phyloP scores from a whole-genome alignment of 2,329 filamentous ascomycete genomes.

The Colletotrichum orbiculare region DNA sequence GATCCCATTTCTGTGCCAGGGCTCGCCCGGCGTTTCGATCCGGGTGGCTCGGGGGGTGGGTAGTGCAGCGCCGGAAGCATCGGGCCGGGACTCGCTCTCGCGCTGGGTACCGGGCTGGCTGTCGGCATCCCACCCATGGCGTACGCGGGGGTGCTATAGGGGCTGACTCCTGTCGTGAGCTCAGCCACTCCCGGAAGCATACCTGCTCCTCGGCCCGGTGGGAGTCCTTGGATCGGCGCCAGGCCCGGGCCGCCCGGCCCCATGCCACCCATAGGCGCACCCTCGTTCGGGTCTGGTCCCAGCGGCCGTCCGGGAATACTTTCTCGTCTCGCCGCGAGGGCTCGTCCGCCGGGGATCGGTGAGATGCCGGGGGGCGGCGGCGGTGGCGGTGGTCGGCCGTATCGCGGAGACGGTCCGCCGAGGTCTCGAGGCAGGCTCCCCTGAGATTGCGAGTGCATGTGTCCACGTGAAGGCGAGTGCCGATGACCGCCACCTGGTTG shows the following conservation, averaged over 20 bases:
- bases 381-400: constrained; percentile 48
- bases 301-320: constrained; percentile 48
- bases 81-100: constrained; percentile 56
- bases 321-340: constrained; percentile 55
- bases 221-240: constrained; percentile 63
- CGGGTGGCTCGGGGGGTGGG: constrained; percentile 50
- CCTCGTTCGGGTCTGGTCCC: constrained; percentile 46
- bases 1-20: constrained; percentile 50
- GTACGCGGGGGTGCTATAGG: constrained; percentile 69
- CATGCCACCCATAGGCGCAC: constrained; percentile 45
- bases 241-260: constrained; percentile 54
- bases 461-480: constrained; percentile 39
- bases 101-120: constrained; percentile 50
- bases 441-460: constrained; percentile 59
- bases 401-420: constrained; percentile 55
- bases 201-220: constrained; percentile 52
- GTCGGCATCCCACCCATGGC: constrained; percentile 52
- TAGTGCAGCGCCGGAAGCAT: constrained; percentile 50
- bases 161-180: constrained; percentile 71
- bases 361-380: constrained; percentile 38
- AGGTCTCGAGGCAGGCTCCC: constrained; percentile 57
- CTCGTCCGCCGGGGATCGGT: constrained; percentile 48
- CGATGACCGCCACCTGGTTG: constrained; percentile 29
- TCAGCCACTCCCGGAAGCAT: constrained; percentile 71
- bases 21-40: constrained; percentile 65